Evolutionary conservation across 352 stramenopile species (phyloP).

Genomic region (Phytophthora idaei): DNA sequence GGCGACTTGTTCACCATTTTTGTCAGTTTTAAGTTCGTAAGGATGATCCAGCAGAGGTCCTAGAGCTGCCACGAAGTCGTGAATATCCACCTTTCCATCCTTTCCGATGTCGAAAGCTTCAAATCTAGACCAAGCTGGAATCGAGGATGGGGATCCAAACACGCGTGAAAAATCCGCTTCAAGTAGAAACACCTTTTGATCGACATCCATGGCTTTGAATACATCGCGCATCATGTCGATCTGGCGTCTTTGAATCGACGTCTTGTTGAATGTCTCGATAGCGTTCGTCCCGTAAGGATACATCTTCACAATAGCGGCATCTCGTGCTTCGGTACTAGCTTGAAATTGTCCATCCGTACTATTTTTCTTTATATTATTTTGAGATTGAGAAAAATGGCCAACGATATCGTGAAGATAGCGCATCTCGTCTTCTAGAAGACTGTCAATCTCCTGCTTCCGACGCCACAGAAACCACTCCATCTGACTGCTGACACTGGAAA

Average conservation of each 20-base stretch:
- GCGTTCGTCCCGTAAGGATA: constrained; percentile 70
- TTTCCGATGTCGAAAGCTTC: constrained; percentile 62
- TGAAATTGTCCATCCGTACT: background rate
- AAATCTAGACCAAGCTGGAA: constrained; percentile 45
- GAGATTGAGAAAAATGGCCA: background rate
- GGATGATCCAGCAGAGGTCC: constrained; percentile 59
- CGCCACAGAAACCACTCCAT: constrained; percentile 85
- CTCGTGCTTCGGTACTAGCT: background rate
- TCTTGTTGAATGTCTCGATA: constrained; percentile 57
- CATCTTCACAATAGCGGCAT: constrained; percentile 42
- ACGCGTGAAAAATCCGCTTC: constrained; percentile 36
- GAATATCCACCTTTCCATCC: constrained; percentile 53
- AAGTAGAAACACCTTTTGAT: constrained; percentile 43
- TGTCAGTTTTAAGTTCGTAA: constrained; percentile 36
- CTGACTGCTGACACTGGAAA: constrained; percentile 62
- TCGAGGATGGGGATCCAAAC: constrained; percentile 15
- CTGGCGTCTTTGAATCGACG: constrained; percentile 45
- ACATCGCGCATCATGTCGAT: constrained; percentile 51
- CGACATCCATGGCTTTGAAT: constrained; percentile 47
- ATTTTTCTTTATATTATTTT: background rate
- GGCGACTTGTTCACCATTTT: constrained; percentile 4
- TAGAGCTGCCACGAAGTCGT: constrained; percentile 62
- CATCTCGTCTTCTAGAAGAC: constrained; percentile 65
- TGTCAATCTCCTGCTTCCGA: constrained; percentile 73
- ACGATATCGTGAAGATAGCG: constrained; percentile 56